phyloP scores from a whole-genome alignment of 1,284 basidiomycete species.

The Boletellus sp. region DNA sequence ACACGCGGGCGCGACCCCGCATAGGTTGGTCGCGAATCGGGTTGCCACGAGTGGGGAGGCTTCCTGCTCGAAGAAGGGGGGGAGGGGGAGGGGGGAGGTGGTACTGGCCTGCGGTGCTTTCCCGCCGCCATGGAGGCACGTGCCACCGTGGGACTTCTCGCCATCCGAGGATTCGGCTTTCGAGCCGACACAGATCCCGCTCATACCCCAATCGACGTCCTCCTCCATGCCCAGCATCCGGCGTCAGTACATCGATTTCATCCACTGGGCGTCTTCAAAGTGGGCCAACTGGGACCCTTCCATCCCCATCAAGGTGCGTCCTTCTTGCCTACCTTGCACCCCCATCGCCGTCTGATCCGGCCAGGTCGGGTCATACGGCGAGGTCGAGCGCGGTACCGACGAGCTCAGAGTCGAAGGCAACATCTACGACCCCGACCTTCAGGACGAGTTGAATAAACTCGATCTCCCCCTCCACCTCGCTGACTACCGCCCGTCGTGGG shows the following conservation, averaged over 20 bases:
- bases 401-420: constrained; percentile 20
- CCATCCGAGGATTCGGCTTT: no score
- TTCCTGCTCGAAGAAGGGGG: no score
- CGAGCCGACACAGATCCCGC: no score
- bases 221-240: no score
- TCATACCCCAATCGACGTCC: no score
- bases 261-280: constrained; percentile 21
- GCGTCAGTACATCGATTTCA: constrained; percentile 28
- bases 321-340: neutral
- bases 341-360: neutral
- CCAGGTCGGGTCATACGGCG: constrained; percentile 26
- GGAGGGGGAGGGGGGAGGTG: no score
- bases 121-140: no score
- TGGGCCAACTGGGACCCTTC: constrained; percentile 34
- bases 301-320: constrained; percentile 20
- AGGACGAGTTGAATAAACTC: constrained; percentile 13
- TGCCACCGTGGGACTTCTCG: no score
- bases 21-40: no score
- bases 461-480: constrained; percentile 1
- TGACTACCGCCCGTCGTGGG: constrained; percentile 11
- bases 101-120: no score
- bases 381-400: constrained; percentile 20
- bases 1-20: no score
- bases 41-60: no score
- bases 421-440: constrained; percentile 22